These are phyloP conservation scores for Xylaria cubensis DNA, from an alignment of 495 filamentous ascomycete species.

Conservation along the genomic window DNA sequence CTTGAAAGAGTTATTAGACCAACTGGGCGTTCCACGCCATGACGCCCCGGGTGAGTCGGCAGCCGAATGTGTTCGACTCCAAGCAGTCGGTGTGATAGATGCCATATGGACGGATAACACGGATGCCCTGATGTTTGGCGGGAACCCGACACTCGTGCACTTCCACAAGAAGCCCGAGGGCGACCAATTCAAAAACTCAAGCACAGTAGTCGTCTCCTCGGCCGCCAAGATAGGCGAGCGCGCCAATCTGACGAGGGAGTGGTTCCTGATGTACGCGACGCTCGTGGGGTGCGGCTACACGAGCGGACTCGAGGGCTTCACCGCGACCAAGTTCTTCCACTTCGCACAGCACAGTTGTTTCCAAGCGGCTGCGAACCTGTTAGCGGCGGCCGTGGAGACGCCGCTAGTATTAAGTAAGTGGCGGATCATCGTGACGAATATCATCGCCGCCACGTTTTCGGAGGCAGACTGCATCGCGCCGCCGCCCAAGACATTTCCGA, in stretches of 20 bases:
- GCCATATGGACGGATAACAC: constrained; percentile 43
- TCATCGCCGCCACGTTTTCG: constrained; percentile 25
- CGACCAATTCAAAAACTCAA: constrained; percentile 28
- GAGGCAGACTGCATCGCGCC: background rate
- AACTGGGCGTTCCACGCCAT: constrained; percentile 37
- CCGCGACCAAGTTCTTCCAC: constrained; percentile 23
- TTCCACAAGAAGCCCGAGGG: constrained; percentile 32
- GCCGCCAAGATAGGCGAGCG: constrained; percentile 22
- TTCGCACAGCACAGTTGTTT: constrained; percentile 28
- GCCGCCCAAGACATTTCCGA: constrained; percentile 27
- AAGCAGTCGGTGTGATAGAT: constrained; percentile 35
- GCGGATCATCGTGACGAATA: constrained; percentile 28
- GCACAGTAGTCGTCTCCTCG: constrained; percentile 29
- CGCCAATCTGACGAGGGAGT: constrained; percentile 26
- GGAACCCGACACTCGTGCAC: constrained; percentile 31
- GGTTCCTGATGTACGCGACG: constrained; percentile 33
- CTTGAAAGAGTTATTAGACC: constrained; percentile 34
- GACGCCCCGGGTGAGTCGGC: constrained; percentile 39
- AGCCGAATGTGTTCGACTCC: constrained; percentile 41
- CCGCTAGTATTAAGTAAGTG: constrained; percentile 28
- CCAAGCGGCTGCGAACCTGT: constrained; percentile 26
- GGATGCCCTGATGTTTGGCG: constrained; percentile 37
- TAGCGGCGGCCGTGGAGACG: constrained; percentile 21
- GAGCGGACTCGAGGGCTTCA: constrained; percentile 22
- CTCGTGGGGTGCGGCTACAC: constrained; percentile 34